Evolutionary conservation across 139 green algal genomes (phyloP).

Genomic region (Pleodorina starrii): DNA sequence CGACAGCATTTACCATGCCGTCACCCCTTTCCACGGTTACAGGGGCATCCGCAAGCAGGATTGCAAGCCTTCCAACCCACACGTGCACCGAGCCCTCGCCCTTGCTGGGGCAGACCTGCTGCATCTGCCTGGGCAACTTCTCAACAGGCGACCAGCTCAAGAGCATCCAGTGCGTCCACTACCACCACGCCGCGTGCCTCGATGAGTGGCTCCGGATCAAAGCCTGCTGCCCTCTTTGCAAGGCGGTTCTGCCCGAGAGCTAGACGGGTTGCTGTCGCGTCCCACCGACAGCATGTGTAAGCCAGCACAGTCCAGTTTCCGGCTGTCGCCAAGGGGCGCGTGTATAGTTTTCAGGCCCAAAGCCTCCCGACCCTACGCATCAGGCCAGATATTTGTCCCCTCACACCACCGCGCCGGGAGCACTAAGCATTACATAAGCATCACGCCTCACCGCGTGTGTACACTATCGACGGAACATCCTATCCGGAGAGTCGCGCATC

Average conservation of each 20-base stretch:
- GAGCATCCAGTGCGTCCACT: slow-evolving; percentile 57
- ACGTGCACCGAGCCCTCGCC: neutral
- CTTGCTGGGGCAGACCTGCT: slow-evolving; percentile 42
- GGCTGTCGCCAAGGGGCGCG: too few relatives aligned
- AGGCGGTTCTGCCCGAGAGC: slow-evolving; percentile 7
- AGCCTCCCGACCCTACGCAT: too few relatives aligned
- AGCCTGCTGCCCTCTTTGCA: slow-evolving; percentile 54
- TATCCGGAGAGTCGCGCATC: too few relatives aligned
- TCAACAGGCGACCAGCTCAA: slow-evolving; percentile 41
- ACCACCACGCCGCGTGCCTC: slow-evolving; percentile 57
- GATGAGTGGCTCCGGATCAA: slow-evolving; percentile 61
- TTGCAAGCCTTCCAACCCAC: neutral
- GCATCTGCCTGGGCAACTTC: slow-evolving; percentile 62
- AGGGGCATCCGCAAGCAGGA: neutral
- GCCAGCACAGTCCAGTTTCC: too few relatives aligned
- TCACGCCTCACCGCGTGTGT: too few relatives aligned
- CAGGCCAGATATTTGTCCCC: too few relatives aligned
- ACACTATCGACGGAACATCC: too few relatives aligned
- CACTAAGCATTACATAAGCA: too few relatives aligned
- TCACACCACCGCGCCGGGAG: too few relatives aligned
- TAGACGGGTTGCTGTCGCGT: neutral
- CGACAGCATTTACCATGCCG: too few relatives aligned
- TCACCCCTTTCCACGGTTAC: too few relatives aligned
- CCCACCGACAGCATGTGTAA: neutral
- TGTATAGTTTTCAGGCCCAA: too few relatives aligned